Evolutionary conservation across 2,329 filamentous ascomycete genomes (phyloP).

Genomic region (Ceratocystis variospora): DNA sequence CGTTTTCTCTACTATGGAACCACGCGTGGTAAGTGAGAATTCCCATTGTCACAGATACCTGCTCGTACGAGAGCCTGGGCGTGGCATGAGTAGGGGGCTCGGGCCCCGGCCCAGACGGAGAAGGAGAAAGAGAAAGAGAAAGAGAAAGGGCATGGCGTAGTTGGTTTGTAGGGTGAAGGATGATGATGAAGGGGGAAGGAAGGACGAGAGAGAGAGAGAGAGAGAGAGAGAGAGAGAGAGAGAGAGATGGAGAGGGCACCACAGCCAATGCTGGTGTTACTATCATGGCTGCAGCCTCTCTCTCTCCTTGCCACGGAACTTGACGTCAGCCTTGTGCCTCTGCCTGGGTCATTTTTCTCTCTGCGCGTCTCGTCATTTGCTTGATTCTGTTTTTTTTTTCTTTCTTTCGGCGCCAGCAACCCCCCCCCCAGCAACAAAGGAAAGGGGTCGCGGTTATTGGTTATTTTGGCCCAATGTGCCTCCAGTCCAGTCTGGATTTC

Average conservation of each 20-base stretch:
- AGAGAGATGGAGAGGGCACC: background rate
- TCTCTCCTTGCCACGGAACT: background rate
- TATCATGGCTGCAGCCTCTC: background rate
- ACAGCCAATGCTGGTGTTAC: background rate
- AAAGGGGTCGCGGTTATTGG: background rate
- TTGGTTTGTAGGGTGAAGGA: background rate
- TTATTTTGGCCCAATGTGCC: background rate
- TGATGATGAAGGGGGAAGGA: background rate
- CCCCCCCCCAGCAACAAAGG: background rate
- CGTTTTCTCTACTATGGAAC: background rate
- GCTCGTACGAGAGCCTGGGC: background rate
- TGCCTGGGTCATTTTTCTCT: background rate
- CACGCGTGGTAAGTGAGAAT: background rate
- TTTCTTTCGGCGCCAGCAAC: background rate
- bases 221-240: no score
- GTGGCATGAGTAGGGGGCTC: background rate
- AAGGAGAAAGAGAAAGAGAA: no score
- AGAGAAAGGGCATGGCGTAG: background rate
- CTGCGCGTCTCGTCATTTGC: background rate
- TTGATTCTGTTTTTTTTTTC: no score
- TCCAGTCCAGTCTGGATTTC: background rate
- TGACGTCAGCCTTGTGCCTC: background rate
- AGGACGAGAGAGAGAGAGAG: background rate
- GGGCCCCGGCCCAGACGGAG: background rate
- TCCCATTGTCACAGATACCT: background rate